Evolutionary conservation across 169 alveolate species (phyloP).

Genomic region (Plasmodium gonderi): DNA sequence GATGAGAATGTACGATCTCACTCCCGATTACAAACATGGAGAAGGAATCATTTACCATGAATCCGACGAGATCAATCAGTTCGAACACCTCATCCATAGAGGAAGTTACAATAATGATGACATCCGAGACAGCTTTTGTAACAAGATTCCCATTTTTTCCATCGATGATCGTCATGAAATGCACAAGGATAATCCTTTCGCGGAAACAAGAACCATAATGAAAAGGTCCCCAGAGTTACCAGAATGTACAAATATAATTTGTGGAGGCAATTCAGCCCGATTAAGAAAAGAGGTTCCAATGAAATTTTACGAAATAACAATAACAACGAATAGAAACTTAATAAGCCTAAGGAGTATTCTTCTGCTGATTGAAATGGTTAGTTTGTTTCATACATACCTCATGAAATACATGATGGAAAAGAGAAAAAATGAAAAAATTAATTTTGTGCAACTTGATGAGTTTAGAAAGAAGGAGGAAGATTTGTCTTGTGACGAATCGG

Average conservation of each 20-base stretch:
- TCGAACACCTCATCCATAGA: too few species aligned
- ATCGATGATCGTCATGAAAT: background rate
- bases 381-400: constrained; percentile 7
- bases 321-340: constrained; percentile 57
- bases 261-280: background rate
- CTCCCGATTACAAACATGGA: too few species aligned
- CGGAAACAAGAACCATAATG: background rate
- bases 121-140: too few species aligned
- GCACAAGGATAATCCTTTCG: background rate
- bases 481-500: constrained; percentile 15
- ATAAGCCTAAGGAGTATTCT: constrained; percentile 45
- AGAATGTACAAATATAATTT: background rate
- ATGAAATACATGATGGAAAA: constrained; percentile 8
- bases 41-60: too few species aligned
- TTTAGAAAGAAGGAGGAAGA: background rate
- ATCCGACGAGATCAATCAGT: too few species aligned
- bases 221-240: background rate
- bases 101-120: too few species aligned
- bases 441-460: background rate
- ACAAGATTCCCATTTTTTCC: too few species aligned
- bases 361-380: constrained; percentile 44
- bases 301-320: constrained; percentile 62
- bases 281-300: background rate
- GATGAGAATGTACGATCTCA: too few species aligned
- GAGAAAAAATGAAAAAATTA: background rate